Base-by-base conservation (phyloP, 2,329 filamentous ascomycete genomes). In the Colletotrichum lentis region DNA sequence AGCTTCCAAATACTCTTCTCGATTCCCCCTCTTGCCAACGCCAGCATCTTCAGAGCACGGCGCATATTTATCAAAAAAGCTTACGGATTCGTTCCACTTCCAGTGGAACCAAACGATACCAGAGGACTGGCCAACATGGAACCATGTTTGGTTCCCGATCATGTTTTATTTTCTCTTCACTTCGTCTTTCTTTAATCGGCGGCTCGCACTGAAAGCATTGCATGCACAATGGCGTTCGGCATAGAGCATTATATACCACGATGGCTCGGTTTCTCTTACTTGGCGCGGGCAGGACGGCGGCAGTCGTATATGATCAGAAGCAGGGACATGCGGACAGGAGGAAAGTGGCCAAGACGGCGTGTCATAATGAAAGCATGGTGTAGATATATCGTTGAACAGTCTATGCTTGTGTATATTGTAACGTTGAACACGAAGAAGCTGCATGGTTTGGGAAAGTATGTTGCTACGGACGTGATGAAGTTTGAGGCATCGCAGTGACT, bases 301-400 rank as follows among this genome's bases (percentile, higher is more conserved):
- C 37, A 8, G 50, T 35, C 47, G 24, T 31, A 54, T 16, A 43
- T 43, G 16, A 43, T 39, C 46, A 53, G 52, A 49, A 44, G 52
- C 27, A 31, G 52, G 11, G 46, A 20, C 37, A 47, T 55, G 18
- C 44, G 49, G 64, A 53, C 31, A 49, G 43, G 47, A 52, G 43
- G 54, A 41, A 54, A 39, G 52, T 46, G 47, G 53, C 10, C 37
- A 47, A n/a, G 52, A 49, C 43, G 61, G 68, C 58, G 54, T 31
- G 49, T 56, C 58, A 69, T 62, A 62, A 69, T 65, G 66, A 64
- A 56, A 31, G 37, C 49, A 66, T 67, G 60, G 70, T 71, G 68
- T 71, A 71, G 70, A 71, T 70, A 69, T 71, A 61, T 61, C 50
- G 61, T 69, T 65, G 68, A 71, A 65, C 68, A 70, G 70, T 63